phyloP scores from a whole-genome alignment of 2,329 filamentous ascomycete species.

The Diaporthe sp. region DNA sequence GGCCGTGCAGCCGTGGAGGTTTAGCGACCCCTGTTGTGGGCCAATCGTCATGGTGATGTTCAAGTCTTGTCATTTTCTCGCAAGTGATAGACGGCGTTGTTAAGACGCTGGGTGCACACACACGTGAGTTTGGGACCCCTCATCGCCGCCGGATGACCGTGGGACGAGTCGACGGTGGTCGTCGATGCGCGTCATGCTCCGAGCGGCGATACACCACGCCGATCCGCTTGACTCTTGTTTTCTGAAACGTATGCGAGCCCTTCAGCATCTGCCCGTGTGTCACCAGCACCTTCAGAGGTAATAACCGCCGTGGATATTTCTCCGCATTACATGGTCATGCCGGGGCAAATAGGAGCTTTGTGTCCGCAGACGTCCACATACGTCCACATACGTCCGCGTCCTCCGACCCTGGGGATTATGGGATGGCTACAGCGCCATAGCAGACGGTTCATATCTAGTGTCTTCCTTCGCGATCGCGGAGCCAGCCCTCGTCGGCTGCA shows the following conservation, averaged over 20 bases:
- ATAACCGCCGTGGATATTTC: background rate
- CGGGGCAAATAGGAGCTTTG: slow-evolving; percentile 9
- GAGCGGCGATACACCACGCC: background rate
- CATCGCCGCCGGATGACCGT: background rate
- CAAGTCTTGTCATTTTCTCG: background rate
- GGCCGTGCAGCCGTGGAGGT: background rate
- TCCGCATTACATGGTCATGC: background rate
- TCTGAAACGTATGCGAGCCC: slow-evolving; percentile 8
- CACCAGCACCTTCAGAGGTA: background rate
- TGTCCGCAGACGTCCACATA: background rate
- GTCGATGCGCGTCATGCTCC: slow-evolving; percentile 8
- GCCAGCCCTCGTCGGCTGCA: background rate
- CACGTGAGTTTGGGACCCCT: background rate
- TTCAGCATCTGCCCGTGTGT: background rate
- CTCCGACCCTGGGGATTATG: background rate
- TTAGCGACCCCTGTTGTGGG: background rate
- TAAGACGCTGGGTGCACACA: background rate
- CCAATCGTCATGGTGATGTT: slow-evolving; percentile 26
- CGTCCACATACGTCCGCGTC: background rate
- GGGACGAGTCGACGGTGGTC: background rate
- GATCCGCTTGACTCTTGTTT: slow-evolving; percentile 10
- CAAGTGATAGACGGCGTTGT: background rate
- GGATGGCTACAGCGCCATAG: slow-evolving; percentile 1
- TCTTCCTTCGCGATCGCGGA: background rate
- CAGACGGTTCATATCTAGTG: slow-evolving; percentile 8